Conservation (phyloP, 352 stramenopile species). For the Phytophthora tubulina region DNA sequence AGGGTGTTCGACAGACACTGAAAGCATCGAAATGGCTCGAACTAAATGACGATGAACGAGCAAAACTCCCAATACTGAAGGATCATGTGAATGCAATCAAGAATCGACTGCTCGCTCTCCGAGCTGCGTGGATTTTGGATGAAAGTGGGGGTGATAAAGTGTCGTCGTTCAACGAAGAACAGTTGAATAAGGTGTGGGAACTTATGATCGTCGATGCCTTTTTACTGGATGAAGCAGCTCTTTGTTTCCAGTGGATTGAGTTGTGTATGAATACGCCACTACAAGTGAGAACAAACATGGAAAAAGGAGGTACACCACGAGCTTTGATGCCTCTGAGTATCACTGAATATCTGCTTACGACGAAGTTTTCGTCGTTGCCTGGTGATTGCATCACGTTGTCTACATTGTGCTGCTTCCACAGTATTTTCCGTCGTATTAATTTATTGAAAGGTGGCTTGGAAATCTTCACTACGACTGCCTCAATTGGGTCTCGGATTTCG, state of each 20-base stretch:
- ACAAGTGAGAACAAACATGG: neutral
- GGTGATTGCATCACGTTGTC: slow-evolving; percentile 51
- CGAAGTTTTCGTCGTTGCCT: slow-evolving; percentile 56
- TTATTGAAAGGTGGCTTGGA: slow-evolving; percentile 48
- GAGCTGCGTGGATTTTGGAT: slow-evolving; percentile 64
- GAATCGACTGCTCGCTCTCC: slow-evolving; percentile 65
- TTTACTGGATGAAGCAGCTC: slow-evolving; percentile 54
- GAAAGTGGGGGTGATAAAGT: neutral
- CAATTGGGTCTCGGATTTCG: neutral
- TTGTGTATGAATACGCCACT: slow-evolving; percentile 60
- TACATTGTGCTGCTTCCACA: slow-evolving; percentile 73
- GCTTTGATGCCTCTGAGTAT: slow-evolving; percentile 42
- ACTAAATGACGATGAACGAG: slow-evolving; percentile 21
- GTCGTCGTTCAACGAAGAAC: slow-evolving; percentile 13
- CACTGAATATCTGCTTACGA: slow-evolving; percentile 44
- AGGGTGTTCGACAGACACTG: slow-evolving; percentile 8
- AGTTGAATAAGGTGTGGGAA: slow-evolving; percentile 59
- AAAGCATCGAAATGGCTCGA: slow-evolving; percentile 9
- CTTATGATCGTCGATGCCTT: slow-evolving; percentile 49
- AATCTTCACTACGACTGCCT: slow-evolving; percentile 24
- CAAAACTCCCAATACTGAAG: slow-evolving; percentile 25
- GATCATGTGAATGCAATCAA: slow-evolving; percentile 49
- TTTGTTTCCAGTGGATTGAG: slow-evolving; percentile 84
- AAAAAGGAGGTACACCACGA: neutral
- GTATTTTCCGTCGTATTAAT: slow-evolving; percentile 76